Base-by-base conservation (phyloP, 257 asterid genomes). In the Solanum virginianum region DNA sequence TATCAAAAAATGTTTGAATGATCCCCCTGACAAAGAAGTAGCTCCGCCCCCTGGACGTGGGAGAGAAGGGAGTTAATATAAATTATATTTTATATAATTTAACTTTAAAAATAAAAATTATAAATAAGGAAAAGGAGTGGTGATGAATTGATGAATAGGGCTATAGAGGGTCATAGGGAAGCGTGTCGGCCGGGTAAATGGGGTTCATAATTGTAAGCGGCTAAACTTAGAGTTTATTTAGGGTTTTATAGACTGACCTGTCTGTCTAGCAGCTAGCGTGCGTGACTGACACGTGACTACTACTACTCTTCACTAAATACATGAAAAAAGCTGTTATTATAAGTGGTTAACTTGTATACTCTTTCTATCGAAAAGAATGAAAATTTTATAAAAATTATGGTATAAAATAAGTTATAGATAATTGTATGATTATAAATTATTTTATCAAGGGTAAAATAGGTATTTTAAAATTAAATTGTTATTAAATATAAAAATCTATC, bases 281-380 rank as follows among this genome's bases (percentile, higher is more conserved):
- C 87, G 87, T 80, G 89, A 66, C 80, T 75, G 45, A 79, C 91
- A 55, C 84, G 84, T 86, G 91, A 75, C 60, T 14, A 13, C 57
- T 72, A 66, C 45, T 66, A 12, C 80, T 22, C 80, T 71, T 41
- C 80, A 45, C 22, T 60, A 60, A 60, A 60, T 60, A 1, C 56
- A 18, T 1, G 2, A 39, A 70, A 39, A 60, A 70, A 39, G 26
- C 79, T 70, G 41, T 62, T 20, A 39, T 16, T 70, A 36, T 36
- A 36, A 69, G 1, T 39, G 17, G 29, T 63, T 63, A 24, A 63
- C 18, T 63, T 63, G 41, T 63, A 24, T 12, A 63, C 71, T 63
- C 41, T 63, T n/a, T 59, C 22, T n/a, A 59, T 59, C 32, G 20
- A 32, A 32, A 32, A 32, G 36, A 36, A 36, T 0, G 41, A 36